These are phyloP conservation scores for Oryza australiensis DNA, from an alignment of 176 grass and related monocot genomes.

Conservation along the genomic window DNA sequence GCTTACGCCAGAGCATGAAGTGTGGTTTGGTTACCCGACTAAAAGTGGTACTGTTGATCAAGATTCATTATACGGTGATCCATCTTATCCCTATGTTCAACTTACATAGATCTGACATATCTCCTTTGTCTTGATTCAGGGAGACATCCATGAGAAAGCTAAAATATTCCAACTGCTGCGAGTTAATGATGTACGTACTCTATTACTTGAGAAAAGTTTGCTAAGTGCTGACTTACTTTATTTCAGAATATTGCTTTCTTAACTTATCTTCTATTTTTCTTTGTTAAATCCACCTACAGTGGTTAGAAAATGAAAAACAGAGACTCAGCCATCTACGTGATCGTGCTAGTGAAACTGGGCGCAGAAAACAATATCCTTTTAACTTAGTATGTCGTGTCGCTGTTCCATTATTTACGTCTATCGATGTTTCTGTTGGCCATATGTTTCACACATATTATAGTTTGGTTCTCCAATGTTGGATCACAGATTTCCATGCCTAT, in stretches of 20 bases:
- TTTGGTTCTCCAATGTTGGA: constrained; percentile 19
- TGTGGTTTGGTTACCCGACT: constrained; percentile 63
- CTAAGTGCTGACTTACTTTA: not conserved
- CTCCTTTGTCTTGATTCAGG: constrained; percentile 48
- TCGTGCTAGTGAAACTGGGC: constrained; percentile 96
- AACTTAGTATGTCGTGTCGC: constrained; percentile 22
- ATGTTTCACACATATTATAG: constrained; percentile 9
- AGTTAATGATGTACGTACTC: constrained; percentile 81
- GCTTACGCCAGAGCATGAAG: constrained; percentile 82
- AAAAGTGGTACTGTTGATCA: constrained; percentile 86
- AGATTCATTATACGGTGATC: constrained; percentile 31
- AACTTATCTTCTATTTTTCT: constrained; percentile 27
- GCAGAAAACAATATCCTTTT: constrained; percentile 99
- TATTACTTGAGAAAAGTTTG: constrained; percentile 24
- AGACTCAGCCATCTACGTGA: constrained; percentile 89
- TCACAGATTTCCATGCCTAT: constrained; percentile 5
- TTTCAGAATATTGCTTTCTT: constrained; percentile 36
- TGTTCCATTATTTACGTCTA: constrained; percentile 17
- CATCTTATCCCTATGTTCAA: constrained; percentile 13
- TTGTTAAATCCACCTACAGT: constrained; percentile 52
- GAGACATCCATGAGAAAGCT: constrained; percentile 76
- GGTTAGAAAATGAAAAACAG: constrained; percentile 91
- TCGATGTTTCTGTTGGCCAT: not conserved
- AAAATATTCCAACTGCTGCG: constrained; percentile 65
- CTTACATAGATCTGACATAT: constrained; percentile 33